phyloP scores from a whole-genome alignment of 495 filamentous ascomycete species.

The Hypoxylon lenormandii region DNA sequence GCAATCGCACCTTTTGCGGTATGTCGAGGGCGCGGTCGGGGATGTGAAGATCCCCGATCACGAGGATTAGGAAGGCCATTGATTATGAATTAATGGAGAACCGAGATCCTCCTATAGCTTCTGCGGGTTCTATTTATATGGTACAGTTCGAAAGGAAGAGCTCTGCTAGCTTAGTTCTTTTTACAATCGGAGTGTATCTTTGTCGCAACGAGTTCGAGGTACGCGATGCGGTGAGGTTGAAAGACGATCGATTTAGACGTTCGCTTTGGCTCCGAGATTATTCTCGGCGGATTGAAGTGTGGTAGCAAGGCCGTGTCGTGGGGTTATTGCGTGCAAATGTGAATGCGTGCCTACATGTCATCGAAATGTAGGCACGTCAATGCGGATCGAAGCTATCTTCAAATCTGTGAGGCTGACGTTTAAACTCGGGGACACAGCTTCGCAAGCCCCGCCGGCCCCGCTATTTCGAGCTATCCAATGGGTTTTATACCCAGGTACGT shows the following conservation, averaged over 20 bases:
- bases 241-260: background rate
- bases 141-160: background rate
- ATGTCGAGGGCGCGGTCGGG: constrained; percentile 92
- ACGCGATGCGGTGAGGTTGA: constrained; percentile 10
- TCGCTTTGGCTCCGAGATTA: background rate
- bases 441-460: constrained; percentile 21
- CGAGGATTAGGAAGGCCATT: constrained; percentile 74
- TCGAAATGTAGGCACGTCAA: constrained; percentile 1
- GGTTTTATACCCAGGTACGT: background rate
- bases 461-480: constrained; percentile 32
- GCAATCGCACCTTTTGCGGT: constrained; percentile 78
- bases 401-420: constrained; percentile 40
- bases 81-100: constrained; percentile 21
- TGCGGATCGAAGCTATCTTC: constrained; percentile 27
- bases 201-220: constrained; percentile 14
- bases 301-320: no score
- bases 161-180: background rate
- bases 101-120: background rate
- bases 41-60: constrained; percentile 97
- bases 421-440: constrained; percentile 25
- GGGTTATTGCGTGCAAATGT: no score
- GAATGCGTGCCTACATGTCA: constrained; percentile 10
- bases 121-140: no score
- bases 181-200: background rate
- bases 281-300: background rate